Evolutionary conservation across 148 eudicot genomes (phyloP).

Genomic region (Vaccinium darrowii): DNA sequence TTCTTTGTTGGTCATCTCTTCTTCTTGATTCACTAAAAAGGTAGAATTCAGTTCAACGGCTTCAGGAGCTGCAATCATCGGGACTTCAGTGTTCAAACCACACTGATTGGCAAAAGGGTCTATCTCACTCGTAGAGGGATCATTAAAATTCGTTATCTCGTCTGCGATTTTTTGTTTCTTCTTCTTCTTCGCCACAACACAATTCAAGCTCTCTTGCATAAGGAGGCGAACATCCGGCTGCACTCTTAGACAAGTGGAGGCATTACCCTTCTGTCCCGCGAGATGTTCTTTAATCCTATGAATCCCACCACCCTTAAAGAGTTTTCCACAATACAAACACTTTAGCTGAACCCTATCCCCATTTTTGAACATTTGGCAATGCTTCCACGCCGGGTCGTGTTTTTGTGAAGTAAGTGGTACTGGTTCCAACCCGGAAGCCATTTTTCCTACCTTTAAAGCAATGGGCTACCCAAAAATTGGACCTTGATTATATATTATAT

Average conservation of each 20-base stretch:
- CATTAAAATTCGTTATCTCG: constrained; percentile 34
- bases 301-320: constrained; percentile 95
- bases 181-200: constrained; percentile 62
- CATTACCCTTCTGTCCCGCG: constrained; percentile 83
- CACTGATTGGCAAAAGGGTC: constrained; percentile 40
- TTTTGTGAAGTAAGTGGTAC: constrained; percentile 79
- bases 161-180: constrained; percentile 68
- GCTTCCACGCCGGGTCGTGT: constrained; percentile 98
- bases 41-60: constrained; percentile 41
- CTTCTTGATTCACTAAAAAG: constrained; percentile 38
- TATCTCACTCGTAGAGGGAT: constrained; percentile 30
- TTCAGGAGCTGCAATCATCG: constrained; percentile 46
- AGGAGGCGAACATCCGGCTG: constrained; percentile 51
- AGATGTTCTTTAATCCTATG: constrained; percentile 90
- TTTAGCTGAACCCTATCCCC: constrained; percentile 76
- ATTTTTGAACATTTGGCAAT: constrained; percentile 74
- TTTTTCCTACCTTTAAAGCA: constrained; percentile 17
- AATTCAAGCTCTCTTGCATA: constrained; percentile 78
- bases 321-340: constrained; percentile 78
- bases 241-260: constrained; percentile 61
- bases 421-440: constrained; percentile 63
- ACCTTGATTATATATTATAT: neutral
- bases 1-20: constrained; percentile 33
- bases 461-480: neutral
- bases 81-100: constrained; percentile 42